Percentiles rank a stretch among this genome's conserved stretches.
phyloP scores from a whole-genome alignment of 306 rosid species.

The Argentina anserina region DNA sequence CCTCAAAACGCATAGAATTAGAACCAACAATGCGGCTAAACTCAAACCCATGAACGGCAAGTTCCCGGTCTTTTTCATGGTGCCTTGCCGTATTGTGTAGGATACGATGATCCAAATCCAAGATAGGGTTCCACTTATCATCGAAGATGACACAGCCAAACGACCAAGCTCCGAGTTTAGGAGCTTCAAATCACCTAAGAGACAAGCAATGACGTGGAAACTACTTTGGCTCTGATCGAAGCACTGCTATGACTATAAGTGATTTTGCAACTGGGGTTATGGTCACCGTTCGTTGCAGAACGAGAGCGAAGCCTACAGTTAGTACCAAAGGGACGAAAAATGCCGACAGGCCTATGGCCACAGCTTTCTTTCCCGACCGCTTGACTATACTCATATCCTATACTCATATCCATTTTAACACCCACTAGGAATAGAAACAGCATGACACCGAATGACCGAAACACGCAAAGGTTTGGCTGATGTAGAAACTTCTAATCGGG shows the following conservation, averaged over 20 bases:
- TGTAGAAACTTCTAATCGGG: constrained; percentile 32
- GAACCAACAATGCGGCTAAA: constrained; percentile 3
- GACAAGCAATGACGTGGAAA: constrained; percentile 39
- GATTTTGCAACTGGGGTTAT: constrained; percentile 11
- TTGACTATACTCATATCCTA: constrained; percentile 19
- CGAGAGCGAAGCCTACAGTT: background rate
- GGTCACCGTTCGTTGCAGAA: background rate
- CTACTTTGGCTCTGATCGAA: constrained; percentile 40
- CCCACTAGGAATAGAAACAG: constrained; percentile 46
- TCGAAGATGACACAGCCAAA: constrained; percentile 40
- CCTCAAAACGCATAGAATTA: constrained; percentile 20
- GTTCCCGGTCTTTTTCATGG: background rate
- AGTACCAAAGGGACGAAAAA: constrained; percentile 17
- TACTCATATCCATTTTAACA: constrained; percentile 37
- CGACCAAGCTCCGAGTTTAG: constrained; percentile 64
- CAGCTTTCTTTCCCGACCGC: constrained; percentile 39
- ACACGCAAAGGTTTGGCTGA: constrained; percentile 38
- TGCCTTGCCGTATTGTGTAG: background rate
- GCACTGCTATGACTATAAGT: constrained; percentile 1
- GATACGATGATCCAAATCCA: rapidly evolving
- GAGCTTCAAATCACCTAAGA: constrained; percentile 45
- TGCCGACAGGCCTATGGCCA: constrained; percentile 33
- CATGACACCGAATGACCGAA: constrained; percentile 48
- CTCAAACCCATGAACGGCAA: background rate
- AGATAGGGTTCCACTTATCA: constrained; percentile 39